phyloP scores from a whole-genome alignment of 2,329 filamentous ascomycete genomes.

The Diplodia corticola region DNA sequence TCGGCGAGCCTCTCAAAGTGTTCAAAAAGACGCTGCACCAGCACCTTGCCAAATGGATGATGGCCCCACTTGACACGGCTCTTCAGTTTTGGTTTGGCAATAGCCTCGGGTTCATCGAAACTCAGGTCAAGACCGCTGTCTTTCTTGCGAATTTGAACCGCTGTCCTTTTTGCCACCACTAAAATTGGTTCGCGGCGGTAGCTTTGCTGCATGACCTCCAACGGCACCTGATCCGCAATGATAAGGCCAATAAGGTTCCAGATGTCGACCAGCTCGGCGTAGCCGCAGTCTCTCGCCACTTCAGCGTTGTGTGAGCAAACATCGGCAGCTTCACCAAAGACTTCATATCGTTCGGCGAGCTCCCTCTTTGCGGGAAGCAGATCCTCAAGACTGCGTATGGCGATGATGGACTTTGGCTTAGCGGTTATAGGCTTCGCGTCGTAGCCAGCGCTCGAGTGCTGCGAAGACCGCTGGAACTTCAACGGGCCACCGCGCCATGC shows the following conservation, averaged over 20 bases:
- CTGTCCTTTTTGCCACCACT: slow-evolving; percentile 66
- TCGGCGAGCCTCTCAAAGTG: slow-evolving; percentile 63
- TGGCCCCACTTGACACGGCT: slow-evolving; percentile 57
- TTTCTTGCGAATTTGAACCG: slow-evolving; percentile 52
- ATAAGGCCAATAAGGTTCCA: slow-evolving; percentile 82
- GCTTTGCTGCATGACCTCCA: slow-evolving; percentile 61
- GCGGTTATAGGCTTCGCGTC: slow-evolving; percentile 33
- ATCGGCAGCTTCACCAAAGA: slow-evolving; percentile 79
- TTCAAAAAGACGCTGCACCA: slow-evolving; percentile 58
- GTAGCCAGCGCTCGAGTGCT: slow-evolving; percentile 33
- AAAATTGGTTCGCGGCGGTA: slow-evolving; percentile 62
- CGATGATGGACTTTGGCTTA: slow-evolving; percentile 67
- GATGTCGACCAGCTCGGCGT: slow-evolving; percentile 71
- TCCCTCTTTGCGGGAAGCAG: slow-evolving; percentile 76
- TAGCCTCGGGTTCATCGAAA: slow-evolving; percentile 46
- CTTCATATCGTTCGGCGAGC: slow-evolving; percentile 76
- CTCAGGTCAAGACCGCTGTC: slow-evolving; percentile 52
- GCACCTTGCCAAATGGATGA: slow-evolving; percentile 57
- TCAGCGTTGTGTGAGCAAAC: slow-evolving; percentile 82
- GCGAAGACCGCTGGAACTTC: slow-evolving; percentile 58
- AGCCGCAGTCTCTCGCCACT: slow-evolving; percentile 71
- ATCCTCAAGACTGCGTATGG: slow-evolving; percentile 68
- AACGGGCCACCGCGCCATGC: slow-evolving; percentile 54
- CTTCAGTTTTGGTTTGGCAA: slow-evolving; percentile 42
- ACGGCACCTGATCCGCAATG: slow-evolving; percentile 72